Evolutionary conservation across 768 basidiomycete species (phyloP).

Genomic region (Amanita rubescens): DNA sequence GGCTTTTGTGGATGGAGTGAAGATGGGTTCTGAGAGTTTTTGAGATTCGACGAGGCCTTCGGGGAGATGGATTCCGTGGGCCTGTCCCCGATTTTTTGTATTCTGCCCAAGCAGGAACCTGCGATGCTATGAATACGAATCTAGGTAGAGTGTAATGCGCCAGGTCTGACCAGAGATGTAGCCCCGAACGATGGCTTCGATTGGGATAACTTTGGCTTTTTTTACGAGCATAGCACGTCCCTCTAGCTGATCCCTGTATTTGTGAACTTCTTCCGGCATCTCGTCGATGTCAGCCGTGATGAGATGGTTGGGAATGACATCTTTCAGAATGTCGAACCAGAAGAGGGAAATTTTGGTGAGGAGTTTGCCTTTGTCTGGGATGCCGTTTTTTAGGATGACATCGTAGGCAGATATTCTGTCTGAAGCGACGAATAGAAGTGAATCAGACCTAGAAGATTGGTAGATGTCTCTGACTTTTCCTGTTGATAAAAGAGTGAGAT

Average conservation of each 20-base stretch:
- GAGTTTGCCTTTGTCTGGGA: slow-evolving; percentile 88
- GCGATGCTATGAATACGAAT: background rate
- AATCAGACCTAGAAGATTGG: slow-evolving; percentile 55
- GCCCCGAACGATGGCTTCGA: slow-evolving; percentile 95
- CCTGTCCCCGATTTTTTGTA: slow-evolving; percentile 83
- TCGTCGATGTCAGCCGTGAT: slow-evolving; percentile 67
- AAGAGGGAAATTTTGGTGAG: slow-evolving; percentile 88
- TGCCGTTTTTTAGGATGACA: slow-evolving; percentile 89
- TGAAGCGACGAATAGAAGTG: slow-evolving; percentile 87
- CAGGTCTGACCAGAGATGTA: slow-evolving; percentile 76
- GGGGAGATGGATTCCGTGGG: slow-evolving; percentile 79
- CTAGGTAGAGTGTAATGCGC: background rate
- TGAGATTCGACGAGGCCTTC: slow-evolving; percentile 78
- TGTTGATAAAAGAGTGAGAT: slow-evolving; percentile 65
- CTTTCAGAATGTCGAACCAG: slow-evolving; percentile 83
- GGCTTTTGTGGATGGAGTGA: slow-evolving; percentile 97
- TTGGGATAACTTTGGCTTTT: slow-evolving; percentile 81
- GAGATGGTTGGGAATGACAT: slow-evolving; percentile 87
- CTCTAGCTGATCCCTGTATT: slow-evolving; percentile 70
- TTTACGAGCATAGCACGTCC: slow-evolving; percentile 88
- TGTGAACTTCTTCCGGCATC: slow-evolving; percentile 75
- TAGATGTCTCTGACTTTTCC: slow-evolving; percentile 99
- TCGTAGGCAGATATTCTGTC: slow-evolving; percentile 98
- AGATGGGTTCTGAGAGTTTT: slow-evolving; percentile 73
- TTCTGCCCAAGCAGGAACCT: slow-evolving; percentile 96